These are phyloP conservation scores for Akanthomyces muscarius DNA, from an alignment of 2,329 filamentous ascomycete genomes.

Conservation along the genomic window DNA sequence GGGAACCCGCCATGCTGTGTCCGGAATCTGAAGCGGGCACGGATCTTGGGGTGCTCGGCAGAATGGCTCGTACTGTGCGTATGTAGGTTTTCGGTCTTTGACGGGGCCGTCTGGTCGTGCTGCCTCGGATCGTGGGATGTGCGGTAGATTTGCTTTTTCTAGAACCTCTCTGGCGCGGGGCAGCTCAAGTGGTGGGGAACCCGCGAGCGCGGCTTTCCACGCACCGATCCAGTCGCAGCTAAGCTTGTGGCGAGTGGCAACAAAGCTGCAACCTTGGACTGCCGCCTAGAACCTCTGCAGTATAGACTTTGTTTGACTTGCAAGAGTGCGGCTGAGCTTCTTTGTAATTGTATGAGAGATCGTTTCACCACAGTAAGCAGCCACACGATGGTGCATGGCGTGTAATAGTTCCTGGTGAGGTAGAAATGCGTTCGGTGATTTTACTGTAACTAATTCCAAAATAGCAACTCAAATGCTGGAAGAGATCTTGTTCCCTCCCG, in stretches of 20 bases:
- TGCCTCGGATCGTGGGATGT: neutral
- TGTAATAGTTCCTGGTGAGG: no score
- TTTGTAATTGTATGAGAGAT: neutral
- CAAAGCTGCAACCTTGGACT: neutral
- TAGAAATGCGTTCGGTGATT: neutral
- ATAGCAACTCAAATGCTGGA: neutral
- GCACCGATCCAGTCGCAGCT: neutral
- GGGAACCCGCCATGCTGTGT: conserved; percentile 37
- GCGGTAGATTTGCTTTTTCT: conserved; percentile 5
- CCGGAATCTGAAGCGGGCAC: no score
- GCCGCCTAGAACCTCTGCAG: neutral
- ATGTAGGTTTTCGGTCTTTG: neutral
- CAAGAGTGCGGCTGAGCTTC: neutral
- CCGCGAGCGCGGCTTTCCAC: neutral
- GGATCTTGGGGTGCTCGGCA: neutral
- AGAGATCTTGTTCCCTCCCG: neutral
- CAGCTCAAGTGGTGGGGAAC: conserved; percentile 11
- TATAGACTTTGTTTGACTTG: neutral
- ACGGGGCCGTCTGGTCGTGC: neutral
- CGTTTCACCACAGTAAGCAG: neutral
- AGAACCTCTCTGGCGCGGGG: neutral
- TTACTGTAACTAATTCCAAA: neutral
- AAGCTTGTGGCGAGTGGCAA: neutral
- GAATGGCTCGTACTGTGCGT: neutral
- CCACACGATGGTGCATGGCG: neutral